These are phyloP conservation scores for Nannizzia gypsea DNA, from an alignment of 2,329 filamentous ascomycete genomes.

Conservation along the genomic window DNA sequence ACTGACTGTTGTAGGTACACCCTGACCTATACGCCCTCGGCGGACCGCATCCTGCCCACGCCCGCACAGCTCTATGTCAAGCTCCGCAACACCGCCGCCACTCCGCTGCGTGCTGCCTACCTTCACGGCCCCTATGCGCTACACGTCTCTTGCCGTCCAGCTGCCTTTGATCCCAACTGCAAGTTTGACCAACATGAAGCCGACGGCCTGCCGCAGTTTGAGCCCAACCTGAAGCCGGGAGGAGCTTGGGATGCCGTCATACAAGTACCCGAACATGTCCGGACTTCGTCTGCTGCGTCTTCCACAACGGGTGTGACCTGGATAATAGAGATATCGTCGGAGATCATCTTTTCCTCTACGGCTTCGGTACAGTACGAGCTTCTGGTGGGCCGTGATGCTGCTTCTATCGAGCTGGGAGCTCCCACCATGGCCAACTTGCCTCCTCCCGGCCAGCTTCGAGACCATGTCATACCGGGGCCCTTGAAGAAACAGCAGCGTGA, in stretches of 20 bases:
- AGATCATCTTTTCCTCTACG: constrained; percentile 85
- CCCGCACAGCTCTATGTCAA: constrained; percentile 71
- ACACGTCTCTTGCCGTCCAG: constrained; percentile 73
- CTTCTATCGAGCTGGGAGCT: constrained; percentile 60
- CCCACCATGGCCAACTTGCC: constrained; percentile 43
- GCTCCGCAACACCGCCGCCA: constrained; percentile 82
- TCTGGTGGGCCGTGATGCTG: constrained; percentile 71
- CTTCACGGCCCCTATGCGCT: constrained; percentile 92
- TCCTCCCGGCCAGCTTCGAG: constrained; percentile 58
- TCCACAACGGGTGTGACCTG: constrained; percentile 51
- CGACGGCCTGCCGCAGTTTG: constrained; percentile 77
- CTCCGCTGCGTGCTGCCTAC: constrained; percentile 85
- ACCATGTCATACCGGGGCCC: constrained; percentile 55
- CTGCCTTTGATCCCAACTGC: constrained; percentile 69
- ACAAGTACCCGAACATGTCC: constrained; percentile 56
- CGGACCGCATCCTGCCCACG: constrained; percentile 80
- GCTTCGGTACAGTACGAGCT: constrained; percentile 83
- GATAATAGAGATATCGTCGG: constrained; percentile 83
- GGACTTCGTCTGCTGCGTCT: constrained; percentile 33
- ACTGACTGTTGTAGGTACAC: constrained; percentile 46
- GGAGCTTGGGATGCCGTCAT: constrained; percentile 74
- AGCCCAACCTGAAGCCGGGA: constrained; percentile 91
- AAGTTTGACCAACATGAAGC: constrained; percentile 58
- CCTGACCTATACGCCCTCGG: constrained; percentile 78
- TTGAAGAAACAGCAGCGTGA: background rate